Evolutionary conservation across 306 rosid genomes (phyloP).

Genomic region (Oemleria cerasiformis): DNA sequence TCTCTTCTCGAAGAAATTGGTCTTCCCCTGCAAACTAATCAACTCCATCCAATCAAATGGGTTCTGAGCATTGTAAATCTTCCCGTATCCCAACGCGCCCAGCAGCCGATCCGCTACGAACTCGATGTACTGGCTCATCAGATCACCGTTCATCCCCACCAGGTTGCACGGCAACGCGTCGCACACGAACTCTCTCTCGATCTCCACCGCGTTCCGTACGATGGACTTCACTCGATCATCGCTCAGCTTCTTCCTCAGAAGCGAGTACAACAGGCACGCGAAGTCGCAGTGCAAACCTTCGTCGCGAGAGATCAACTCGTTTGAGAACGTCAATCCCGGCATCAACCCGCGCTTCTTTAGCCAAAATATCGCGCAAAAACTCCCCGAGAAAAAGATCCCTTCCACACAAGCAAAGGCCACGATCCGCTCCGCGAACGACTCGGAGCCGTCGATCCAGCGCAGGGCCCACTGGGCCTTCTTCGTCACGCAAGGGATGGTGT

Average conservation of each 20-base stretch:
- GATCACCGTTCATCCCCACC: conserved; percentile 72
- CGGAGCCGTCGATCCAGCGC: conserved; percentile 48
- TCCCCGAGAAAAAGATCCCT: conserved; percentile 84
- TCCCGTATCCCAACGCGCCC: conserved; percentile 56
- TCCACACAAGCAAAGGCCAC: conserved; percentile 84
- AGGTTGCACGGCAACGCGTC: conserved; percentile 83
- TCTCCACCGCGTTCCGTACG: conserved; percentile 58
- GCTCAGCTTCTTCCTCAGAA: conserved; percentile 40
- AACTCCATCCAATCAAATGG: conserved; percentile 98
- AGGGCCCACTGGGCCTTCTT: conserved; percentile 75
- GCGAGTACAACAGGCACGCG: conserved; percentile 62
- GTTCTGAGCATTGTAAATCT: conserved; percentile 54
- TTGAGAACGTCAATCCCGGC: conserved; percentile 81
- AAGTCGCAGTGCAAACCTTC: conserved; percentile 85
- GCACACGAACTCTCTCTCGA: conserved; percentile 77
- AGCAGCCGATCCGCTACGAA: conserved; percentile 78
- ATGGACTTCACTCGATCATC: conserved; percentile 61
- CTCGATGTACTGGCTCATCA: conserved; percentile 80
- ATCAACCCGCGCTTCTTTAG: conserved; percentile 80
- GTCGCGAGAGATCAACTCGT: conserved; percentile 81
- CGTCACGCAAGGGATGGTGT: conserved; percentile 66
- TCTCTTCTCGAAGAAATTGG: conserved; percentile 82
- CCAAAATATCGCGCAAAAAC: conserved; percentile 88
- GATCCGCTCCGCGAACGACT: conserved; percentile 50
- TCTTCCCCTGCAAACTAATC: conserved; percentile 87